These are phyloP conservation scores for Tremellales sp. DNA, from an alignment of 1,284 basidiomycete genomes.

Conservation along the genomic window DNA sequence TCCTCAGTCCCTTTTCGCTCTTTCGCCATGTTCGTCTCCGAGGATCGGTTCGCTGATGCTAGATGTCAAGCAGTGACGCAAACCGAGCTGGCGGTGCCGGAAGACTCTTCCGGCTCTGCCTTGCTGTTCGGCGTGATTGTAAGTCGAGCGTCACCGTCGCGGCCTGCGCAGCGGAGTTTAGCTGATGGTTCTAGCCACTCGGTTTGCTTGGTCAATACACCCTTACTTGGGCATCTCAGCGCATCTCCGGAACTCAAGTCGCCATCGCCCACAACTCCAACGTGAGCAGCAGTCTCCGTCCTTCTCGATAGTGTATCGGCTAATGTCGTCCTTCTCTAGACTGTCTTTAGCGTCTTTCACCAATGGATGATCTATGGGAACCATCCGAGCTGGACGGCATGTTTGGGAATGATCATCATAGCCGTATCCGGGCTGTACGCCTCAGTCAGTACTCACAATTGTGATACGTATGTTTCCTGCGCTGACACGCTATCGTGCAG, in stretches of 20 bases:
- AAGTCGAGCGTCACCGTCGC: background rate
- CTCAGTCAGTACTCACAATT: too few relatives aligned
- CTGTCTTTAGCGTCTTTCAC: background rate
- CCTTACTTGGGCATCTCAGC: background rate
- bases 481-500: too few relatives aligned
- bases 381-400: background rate
- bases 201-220: background rate
- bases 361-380: background rate
- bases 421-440: background rate
- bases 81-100: background rate
- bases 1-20: too few relatives aligned
- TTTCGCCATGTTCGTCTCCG: background rate
- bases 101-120: background rate
- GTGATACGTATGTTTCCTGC: too few relatives aligned
- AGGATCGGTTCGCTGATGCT: background rate
- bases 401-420: background rate
- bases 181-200: background rate
- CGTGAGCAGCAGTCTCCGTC: too few relatives aligned
- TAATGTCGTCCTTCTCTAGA: too few relatives aligned
- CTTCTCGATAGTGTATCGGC: background rate
- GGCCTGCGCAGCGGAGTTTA: background rate
- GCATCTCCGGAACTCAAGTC: background rate
- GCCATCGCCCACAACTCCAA: background rate
- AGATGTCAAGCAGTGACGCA: too few relatives aligned
- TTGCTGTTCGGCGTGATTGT: too few relatives aligned